Conservation (phyloP, 2,329 filamentous ascomycete genomes). For the Pleoardoris graminearum region DNA sequence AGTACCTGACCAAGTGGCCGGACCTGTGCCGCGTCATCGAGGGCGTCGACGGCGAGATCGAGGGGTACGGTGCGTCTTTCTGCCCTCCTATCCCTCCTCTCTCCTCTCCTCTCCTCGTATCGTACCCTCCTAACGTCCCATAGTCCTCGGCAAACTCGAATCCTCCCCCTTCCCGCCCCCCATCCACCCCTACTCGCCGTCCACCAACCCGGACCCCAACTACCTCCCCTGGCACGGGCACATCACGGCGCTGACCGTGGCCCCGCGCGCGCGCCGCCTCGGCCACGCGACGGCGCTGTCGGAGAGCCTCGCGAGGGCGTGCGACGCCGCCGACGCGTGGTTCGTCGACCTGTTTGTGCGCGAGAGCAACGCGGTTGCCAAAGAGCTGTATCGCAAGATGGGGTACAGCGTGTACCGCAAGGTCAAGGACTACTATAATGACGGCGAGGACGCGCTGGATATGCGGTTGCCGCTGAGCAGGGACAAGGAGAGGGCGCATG, state of each 20-base stretch:
- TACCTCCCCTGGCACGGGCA: slow-evolving; percentile 99
- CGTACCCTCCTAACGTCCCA: neutral
- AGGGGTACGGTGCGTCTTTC: slow-evolving; percentile 78
- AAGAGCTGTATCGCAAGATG: slow-evolving; percentile 85
- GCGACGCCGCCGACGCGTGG: slow-evolving; percentile 82
- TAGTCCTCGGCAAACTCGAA: slow-evolving; percentile 97
- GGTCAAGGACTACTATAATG: slow-evolving; percentile 90
- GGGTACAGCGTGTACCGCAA: slow-evolving; percentile 87
- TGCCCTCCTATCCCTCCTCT: neutral
- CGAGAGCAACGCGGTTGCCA: slow-evolving; percentile 83
- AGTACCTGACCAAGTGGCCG: slow-evolving; percentile 95
- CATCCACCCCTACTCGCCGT: slow-evolving; percentile 70
- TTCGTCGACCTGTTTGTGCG: slow-evolving; percentile 96
- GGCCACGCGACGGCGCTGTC: slow-evolving; percentile 86
- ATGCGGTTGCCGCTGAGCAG: slow-evolving; percentile 91
- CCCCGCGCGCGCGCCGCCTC: slow-evolving; percentile 80
- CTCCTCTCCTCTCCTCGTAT: neutral
- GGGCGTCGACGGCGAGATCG: slow-evolving; percentile 81
- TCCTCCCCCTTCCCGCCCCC: slow-evolving; percentile 73
- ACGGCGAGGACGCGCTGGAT: slow-evolving; percentile 94
- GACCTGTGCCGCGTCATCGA: slow-evolving; percentile 92
- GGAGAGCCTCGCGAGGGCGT: slow-evolving; percentile 77
- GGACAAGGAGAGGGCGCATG: slow-evolving; percentile 74
- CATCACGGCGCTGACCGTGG: slow-evolving; percentile 92
- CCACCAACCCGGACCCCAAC: slow-evolving; percentile 56